Evolutionary conservation across 192 early-diverging fungal genomes (phyloP).

Genomic region (Cladochytrium replicatum): DNA sequence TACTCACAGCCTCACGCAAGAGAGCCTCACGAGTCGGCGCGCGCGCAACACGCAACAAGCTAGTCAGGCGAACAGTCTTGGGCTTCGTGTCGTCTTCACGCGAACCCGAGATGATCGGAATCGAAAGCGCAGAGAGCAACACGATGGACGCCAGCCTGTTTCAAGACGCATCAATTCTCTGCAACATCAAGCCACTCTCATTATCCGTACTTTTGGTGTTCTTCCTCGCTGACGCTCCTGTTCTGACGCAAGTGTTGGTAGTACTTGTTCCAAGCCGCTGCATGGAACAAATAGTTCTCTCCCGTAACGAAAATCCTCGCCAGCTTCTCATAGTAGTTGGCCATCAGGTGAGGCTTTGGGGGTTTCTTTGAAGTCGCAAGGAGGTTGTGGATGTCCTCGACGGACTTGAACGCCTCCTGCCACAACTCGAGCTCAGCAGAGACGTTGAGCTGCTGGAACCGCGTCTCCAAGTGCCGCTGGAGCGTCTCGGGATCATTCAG

Average conservation of each 20-base stretch:
- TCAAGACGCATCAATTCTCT: not conserved
- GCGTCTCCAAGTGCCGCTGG: slow-evolving; percentile 91
- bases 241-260: slow-evolving; percentile 57
- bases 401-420: slow-evolving; percentile 96
- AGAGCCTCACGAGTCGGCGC: slow-evolving; percentile 83
- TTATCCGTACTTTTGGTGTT: slow-evolving; percentile 61
- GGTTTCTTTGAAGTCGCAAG: slow-evolving; percentile 74
- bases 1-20: slow-evolving; percentile 67
- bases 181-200: slow-evolving; percentile 1
- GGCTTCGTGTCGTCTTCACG: slow-evolving; percentile 64
- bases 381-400: slow-evolving; percentile 96
- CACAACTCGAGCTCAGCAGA: slow-evolving; percentile 96
- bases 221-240: slow-evolving; percentile 73
- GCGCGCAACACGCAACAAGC: slow-evolving; percentile 72
- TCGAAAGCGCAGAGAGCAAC: slow-evolving; percentile 85
- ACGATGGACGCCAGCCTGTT: slow-evolving; percentile 80
- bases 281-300: slow-evolving; percentile 96
- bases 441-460: slow-evolving; percentile 91
- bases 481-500: slow-evolving; percentile 92
- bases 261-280: slow-evolving; percentile 85
- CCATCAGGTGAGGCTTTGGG: slow-evolving; percentile 89
- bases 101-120: slow-evolving; percentile 87
- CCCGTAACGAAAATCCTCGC: slow-evolving; percentile 93
- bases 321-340: slow-evolving; percentile 98
- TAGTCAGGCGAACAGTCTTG: slow-evolving; percentile 65